Evolutionary conservation across 352 stramenopile species (phyloP), one percentile per base, ranked within the genome.

Genomic region (Globisporangium orthogonon): DNA sequence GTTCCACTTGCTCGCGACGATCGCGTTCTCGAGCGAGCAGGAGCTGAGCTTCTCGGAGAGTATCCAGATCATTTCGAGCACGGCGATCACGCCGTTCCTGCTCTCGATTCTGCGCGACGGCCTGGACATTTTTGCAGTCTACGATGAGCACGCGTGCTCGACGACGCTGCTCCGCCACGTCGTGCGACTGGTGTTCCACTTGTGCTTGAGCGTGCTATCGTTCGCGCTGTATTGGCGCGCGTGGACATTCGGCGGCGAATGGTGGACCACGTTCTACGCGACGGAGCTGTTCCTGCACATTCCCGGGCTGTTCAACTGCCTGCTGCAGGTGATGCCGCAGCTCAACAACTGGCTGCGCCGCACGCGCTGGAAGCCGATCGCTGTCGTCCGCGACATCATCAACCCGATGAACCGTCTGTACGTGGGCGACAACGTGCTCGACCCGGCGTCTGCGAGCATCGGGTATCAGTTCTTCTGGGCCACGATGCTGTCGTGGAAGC

Each of bases 391-490:
- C 31, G 80, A 95, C 53, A 69, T 92, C 13, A 62, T 99, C 5
- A 97, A 97, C 55, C 86, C 98, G 2, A 93, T 98, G 63, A 98
- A 99, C 69, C 92, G 97, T 39, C 66, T 98, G 48, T 99, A 98
- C 66, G 89, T 97, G 23, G 94, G 90, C 40, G 98, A 99, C 66
- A 97, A 98, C 61, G 90, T 98, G 14, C 75, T 98, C 51, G 95
- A 98, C 67, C 95, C 94, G 5, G 88, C 94, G 41, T 89, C 78
- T 4, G 82, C 89, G 61, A 96, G 89, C 54, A 50, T 91, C 5
- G 81, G 74, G 7, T 99, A 99, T 68, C 80, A 98, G 51, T 76
- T 98, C 46, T 99, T 98, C 58, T 99, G 96, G 96, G 54, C 78
- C 5, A 95, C 90, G 11, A 83, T 98, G 62, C 76, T 99, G 28